Evolutionary conservation across 139 green algal species (phyloP).

Genomic region (Limnomonas spitsbergensis): DNA sequence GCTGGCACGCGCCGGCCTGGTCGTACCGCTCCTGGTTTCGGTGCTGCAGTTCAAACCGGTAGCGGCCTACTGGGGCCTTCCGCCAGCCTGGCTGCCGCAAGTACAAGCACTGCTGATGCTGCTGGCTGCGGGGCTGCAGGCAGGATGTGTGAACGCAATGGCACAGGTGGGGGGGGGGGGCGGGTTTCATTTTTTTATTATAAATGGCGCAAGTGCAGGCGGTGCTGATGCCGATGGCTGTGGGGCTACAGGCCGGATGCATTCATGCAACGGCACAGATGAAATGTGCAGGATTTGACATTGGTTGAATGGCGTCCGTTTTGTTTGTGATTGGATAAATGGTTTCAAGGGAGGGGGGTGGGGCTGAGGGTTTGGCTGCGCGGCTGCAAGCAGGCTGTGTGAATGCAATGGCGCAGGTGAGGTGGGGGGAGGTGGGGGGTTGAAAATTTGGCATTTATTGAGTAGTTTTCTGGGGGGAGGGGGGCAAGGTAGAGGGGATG

Average conservation of each 20-base stretch:
- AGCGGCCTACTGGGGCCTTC: not conserved
- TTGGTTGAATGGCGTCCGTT: not conserved
- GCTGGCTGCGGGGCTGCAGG: not conserved
- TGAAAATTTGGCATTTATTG: too few relatives aligned
- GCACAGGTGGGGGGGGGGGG: too few relatives aligned
- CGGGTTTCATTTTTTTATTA: too few relatives aligned
- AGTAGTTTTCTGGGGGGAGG: too few relatives aligned
- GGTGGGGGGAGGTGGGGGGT: too few relatives aligned
- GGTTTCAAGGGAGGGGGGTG: too few relatives aligned
- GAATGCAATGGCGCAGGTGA: too few relatives aligned
- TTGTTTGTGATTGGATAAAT: too few relatives aligned
- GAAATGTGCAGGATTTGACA: constrained; percentile 2
- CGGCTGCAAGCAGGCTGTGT: too few relatives aligned
- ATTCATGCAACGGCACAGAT: not conserved
- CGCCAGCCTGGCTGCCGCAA: not conserved
- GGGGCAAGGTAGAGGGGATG: too few relatives aligned
- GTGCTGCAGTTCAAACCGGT: not conserved
- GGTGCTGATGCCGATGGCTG: not conserved
- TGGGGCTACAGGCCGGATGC: not conserved
- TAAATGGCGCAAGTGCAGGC: not conserved
- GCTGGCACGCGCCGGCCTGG: not conserved
- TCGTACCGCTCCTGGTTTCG: not conserved
- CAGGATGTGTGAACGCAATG: not conserved
- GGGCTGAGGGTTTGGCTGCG: too few relatives aligned
- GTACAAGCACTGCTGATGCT: not conserved